These are phyloP conservation scores for Citrullus amarus DNA, from an alignment of 306 rosid genomes.

Conservation along the genomic window DNA sequence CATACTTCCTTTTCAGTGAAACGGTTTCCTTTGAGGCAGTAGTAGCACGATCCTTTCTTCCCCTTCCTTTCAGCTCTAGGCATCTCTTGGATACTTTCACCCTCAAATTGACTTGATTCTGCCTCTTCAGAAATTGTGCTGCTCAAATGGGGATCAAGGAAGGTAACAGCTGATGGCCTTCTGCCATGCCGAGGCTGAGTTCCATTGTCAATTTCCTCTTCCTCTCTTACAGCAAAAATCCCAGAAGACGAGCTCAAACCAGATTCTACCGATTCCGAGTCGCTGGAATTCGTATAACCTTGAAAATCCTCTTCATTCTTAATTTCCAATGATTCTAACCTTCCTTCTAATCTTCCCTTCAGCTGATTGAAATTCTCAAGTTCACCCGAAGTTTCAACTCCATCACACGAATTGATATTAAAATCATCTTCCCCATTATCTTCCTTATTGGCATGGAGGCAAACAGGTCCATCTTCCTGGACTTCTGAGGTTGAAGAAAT, in stretches of 20 bases:
- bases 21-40: conserved; percentile 50
- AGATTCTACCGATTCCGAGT: conserved; percentile 32
- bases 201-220: conserved; percentile 18
- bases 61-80: conserved; percentile 40
- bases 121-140: conserved; percentile 13
- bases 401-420: not conserved
- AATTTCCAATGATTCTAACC: conserved; percentile 9
- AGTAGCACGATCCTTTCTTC: conserved; percentile 49
- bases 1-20: conserved; percentile 55
- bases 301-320: conserved; percentile 17
- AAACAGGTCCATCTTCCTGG: not conserved
- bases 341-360: not conserved
- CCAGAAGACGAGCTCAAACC: conserved; percentile 36
- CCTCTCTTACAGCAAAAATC: conserved; percentile 23
- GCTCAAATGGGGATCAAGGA: conserved; percentile 29
- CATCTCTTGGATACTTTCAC: conserved; percentile 20
- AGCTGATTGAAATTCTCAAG: not conserved
- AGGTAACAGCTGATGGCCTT: conserved; percentile 46
- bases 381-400: conserved; percentile 12
- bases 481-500: not conserved
- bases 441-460: not conserved
- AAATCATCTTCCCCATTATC: conserved; percentile 5
- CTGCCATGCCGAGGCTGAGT: conserved; percentile 23
- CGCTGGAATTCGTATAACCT: conserved; percentile 19
- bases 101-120: conserved; percentile 19